A percentile compares a stretch with the other conserved stretches of the same genome.
Conservation (phyloP, 78 protist species). For the Dictyostelium discoideum region DNA sequence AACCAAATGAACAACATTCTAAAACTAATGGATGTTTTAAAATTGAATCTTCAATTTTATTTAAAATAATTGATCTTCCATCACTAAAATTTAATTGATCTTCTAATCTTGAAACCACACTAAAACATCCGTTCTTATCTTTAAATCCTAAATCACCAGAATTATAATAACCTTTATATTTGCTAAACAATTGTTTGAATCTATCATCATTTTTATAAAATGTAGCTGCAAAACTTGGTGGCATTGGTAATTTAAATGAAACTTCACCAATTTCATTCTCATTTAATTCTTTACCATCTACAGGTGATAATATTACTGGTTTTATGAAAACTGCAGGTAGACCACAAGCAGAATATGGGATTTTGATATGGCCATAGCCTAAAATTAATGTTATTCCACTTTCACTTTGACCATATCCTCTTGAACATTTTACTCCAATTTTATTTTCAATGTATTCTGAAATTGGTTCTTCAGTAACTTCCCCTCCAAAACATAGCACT, state of each 20-base stretch:
- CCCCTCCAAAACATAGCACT: neutral
- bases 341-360: neutral
- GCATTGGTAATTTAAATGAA: too few species aligned
- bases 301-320: neutral
- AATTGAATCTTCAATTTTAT: too few species aligned
- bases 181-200: slow-evolving; percentile 40
- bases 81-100: slow-evolving; percentile 75
- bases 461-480: neutral
- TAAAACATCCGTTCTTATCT: slow-evolving; percentile 59
- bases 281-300: neutral
- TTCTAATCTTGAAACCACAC: slow-evolving; percentile 87
- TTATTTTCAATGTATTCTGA: neutral
- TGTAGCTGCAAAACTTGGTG: too few species aligned
- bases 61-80: too few species aligned
- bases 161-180: slow-evolving; percentile 51
- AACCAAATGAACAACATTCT: too few species aligned
- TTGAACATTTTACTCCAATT: neutral
- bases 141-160: slow-evolving; percentile 88
- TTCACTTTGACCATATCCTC: neutral
- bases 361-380: neutral
- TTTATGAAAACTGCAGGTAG: neutral
- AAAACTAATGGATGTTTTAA: too few species aligned
- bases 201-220: slow-evolving; percentile 31
- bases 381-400: neutral
- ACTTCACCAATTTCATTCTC: slow-evolving; percentile 25